Percentiles rank a stretch among this genome's conserved stretches.
Evolutionary conservation across 176 grass and related monocot species (phyloP).

Genomic region (Triticum aestivum): DNA sequence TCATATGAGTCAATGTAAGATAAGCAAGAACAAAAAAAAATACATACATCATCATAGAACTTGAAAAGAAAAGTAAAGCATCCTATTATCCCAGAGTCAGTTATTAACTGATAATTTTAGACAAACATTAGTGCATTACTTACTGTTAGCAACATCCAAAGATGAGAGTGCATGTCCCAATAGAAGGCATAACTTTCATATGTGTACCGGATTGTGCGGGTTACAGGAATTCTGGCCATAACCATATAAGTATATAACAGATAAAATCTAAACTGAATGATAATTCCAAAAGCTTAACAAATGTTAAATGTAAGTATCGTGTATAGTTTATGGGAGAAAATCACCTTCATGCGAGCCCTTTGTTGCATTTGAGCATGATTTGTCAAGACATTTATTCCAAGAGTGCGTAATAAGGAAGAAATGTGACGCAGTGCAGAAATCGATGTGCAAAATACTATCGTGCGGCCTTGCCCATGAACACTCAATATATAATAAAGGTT

Average conservation of each 20-base stretch:
- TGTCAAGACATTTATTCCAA: constrained; percentile 70
- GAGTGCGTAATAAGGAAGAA: constrained; percentile 65
- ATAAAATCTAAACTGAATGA: constrained; percentile 6
- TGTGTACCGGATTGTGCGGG: background rate
- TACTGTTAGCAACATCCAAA: constrained; percentile 2
- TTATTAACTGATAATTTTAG: background rate
- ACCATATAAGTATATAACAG: background rate
- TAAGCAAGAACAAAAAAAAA: background rate
- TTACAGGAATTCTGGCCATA: constrained; percentile 22
- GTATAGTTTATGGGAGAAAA: constrained; percentile 2
- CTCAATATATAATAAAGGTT: constrained; percentile 93
- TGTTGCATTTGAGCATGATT: constrained; percentile 99
- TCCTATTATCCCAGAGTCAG: background rate
- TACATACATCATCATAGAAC: background rate
- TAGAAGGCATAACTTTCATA: background rate
- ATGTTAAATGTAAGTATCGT: background rate
- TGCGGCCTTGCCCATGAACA: constrained; percentile 87
- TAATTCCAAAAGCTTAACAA: background rate
- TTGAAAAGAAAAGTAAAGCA: constrained; percentile 3
- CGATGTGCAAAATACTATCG: constrained; percentile 91
- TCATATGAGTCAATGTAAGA: background rate
- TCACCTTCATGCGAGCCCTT: constrained; percentile 95
- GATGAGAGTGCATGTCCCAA: background rate
- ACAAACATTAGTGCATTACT: background rate
- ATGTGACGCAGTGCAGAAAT: constrained; percentile 84